A percentile compares a stretch with the other conserved stretches of the same genome.
These are phyloP conservation scores for Botryotinia narcissicola DNA, from an alignment of 2,329 filamentous ascomycete species.

Conservation along the genomic window DNA sequence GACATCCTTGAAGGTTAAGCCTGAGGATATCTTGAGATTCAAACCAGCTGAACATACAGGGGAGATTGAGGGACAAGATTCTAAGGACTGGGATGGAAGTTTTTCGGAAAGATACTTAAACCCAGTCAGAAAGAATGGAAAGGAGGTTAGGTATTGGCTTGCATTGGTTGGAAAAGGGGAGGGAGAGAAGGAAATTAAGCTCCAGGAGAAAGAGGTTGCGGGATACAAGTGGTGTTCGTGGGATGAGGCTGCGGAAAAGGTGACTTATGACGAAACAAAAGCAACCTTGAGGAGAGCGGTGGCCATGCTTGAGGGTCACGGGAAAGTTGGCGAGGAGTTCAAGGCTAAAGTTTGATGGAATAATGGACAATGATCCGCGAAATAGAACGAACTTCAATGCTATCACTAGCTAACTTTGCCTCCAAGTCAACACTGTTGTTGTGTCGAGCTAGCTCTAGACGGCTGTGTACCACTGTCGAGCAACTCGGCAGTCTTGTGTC, in stretches of 20 bases:
- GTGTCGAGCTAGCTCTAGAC: too few species aligned
- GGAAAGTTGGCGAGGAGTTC: not conserved
- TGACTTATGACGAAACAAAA: constrained; percentile 24
- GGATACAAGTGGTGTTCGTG: constrained; percentile 26
- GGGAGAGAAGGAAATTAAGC: constrained; percentile 19
- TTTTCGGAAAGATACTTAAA: constrained; percentile 22
- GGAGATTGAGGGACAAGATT: constrained; percentile 15
- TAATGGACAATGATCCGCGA: not conserved
- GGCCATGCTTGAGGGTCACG: not conserved
- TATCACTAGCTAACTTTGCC: not conserved
- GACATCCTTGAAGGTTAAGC: constrained; percentile 20
- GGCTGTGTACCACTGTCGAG: not conserved
- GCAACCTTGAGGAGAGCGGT: constrained; percentile 22
- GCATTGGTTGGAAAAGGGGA: constrained; percentile 18
- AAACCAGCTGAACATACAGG: not conserved
- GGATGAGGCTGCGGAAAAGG: constrained; percentile 21
- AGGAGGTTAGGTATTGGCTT: constrained; percentile 26
- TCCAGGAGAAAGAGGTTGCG: constrained; percentile 28
- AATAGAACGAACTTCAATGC: not conserved
- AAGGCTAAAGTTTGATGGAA: not conserved
- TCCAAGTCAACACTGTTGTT: not conserved
- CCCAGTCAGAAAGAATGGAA: constrained; percentile 23
- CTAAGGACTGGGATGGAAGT: constrained; percentile 18
- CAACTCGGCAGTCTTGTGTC: not conserved
- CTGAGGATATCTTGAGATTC: constrained; percentile 18